Base-by-base conservation (phyloP, 176 grass and related monocot species). In the Neostapfia colusana region DNA sequence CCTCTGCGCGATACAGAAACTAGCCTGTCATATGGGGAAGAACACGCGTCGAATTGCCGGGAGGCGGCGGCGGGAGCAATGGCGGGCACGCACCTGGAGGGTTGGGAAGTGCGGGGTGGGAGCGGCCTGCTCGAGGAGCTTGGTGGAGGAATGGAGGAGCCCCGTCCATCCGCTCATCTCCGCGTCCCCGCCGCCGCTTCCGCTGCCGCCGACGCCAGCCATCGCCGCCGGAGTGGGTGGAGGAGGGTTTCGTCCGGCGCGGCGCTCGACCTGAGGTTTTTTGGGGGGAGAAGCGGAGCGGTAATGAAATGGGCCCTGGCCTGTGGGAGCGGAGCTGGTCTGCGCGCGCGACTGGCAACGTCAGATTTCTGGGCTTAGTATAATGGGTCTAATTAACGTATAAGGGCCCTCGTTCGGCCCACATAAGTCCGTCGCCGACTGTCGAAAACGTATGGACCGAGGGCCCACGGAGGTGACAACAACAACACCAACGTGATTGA, bases 101-200 rank as follows among this genome's bases (percentile, higher is more conserved):
- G 89, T 70, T 59, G 91, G 89, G 58, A 97, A 97, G 74, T 90
- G 91, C 42, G 87, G 77, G 72, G 91, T 92, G 13, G 89, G 91
- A 36, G 84, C 80, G 45, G 91, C 86, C 63, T 92, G 90, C 82
- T 93, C 95, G 71, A 97, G 81, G 72, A 97, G 87, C 72, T 97
- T 97, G 65, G 89, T 88, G 63, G 91, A 93, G 69, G 89, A 85
- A 59, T 94, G 82, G 38, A 97, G 95, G 17, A 97, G 91, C 69
- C 87, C 89, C 65, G 91, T 82, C 95, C 91, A 93, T 6, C 87
- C 91, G 57, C 82, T 70, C 89, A 93, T 91, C 70, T 91, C 94
- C 24, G 72, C 69, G 46, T 91, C 89, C 42, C 87, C 88, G 38
- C 87, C 82, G 23, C 51, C 40, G 75, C 77, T 35, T 16, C 65